These are phyloP conservation scores for Candida labiduridarum DNA, from an alignment of 1,139 yeast species.

Conservation along the genomic window DNA sequence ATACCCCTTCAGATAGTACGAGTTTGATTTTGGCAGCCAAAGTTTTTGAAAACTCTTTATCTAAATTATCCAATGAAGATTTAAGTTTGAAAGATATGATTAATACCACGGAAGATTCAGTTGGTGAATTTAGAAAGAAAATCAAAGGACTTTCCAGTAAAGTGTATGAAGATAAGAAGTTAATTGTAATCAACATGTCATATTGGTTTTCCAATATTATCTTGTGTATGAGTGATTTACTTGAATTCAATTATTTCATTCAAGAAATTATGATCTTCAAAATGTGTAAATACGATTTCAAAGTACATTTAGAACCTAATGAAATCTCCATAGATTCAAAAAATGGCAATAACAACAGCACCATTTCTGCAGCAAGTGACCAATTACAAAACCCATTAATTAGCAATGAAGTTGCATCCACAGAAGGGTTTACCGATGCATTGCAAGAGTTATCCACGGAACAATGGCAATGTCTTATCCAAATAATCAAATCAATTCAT, in stretches of 20 bases:
- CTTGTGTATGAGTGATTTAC: conserved; percentile 24
- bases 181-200: conserved; percentile 33
- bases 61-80: conserved; percentile 26
- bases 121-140: conserved; percentile 9
- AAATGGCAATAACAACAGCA: background rate
- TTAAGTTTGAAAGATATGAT: conserved; percentile 12
- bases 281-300: conserved; percentile 15
- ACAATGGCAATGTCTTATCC: conserved; percentile 23
- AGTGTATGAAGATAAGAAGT: conserved; percentile 17
- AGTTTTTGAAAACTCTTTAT: conserved; percentile 30
- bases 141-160: conserved; percentile 11
- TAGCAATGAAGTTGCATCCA: conserved; percentile 20
- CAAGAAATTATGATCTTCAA: conserved; percentile 18
- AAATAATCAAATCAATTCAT: conserved; percentile 17
- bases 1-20: conserved; percentile 13
- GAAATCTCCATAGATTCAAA: background rate
- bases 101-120: conserved; percentile 6
- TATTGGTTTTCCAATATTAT: conserved; percentile 29
- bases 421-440: conserved; percentile 22
- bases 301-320: background rate
- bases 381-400: conserved; percentile 14
- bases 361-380: background rate
- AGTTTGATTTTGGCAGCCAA: conserved; percentile 25
- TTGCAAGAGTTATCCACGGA: conserved; percentile 19
- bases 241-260: conserved; percentile 16